Evolutionary conservation across 768 basidiomycete species (phyloP), one percentile per base, ranked within the genome.

Genomic region (Xerocomellus intermedius): DNA sequence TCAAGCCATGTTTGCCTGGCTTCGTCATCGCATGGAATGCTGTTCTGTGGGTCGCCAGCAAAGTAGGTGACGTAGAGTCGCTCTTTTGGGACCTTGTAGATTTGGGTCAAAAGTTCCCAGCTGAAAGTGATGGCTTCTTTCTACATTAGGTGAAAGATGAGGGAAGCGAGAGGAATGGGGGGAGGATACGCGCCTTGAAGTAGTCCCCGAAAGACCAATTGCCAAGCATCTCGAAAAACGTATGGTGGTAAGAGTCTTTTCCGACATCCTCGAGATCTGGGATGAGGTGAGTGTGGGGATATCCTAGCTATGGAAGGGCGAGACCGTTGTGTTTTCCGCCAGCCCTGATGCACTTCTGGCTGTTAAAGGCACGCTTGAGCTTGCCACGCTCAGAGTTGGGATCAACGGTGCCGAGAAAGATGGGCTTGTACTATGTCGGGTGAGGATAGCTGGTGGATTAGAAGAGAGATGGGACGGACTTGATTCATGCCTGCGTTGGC

Each of bases 151-250:
- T 46, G 48, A 55, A 55, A 42, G 35, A 16, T 42, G 36, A 59
- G 57, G 6, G 42, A 14, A 30, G 50, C 8, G 38, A 33, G 35
- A 42, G 42, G 14, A 24, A 57, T 16, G 3, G 12, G 41, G 17
- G 33, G 45, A n/a, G 8, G 37, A 36, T 30, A 64, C 70, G 42
- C 48, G 84, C 95, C 84, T 99, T 99, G 85, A 99, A 99, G 77
- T 99, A 99, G 73, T 99, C 95, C 0, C 97, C 97, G 63, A 98
- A 99, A 5, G 95, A 98, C 97, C 97, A 99, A 72, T 99, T 99
- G 37, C 97, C 97, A 59, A 99, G 75, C 97, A 99, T 99, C 75
- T 99, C 97, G 67, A 99, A 99, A 76, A 96, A 95, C 2, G 93
- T 97, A 68, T 96, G 91, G 66, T 98, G 96, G 71, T 98, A 98